Percentiles rank a stretch among this genome's conserved stretches.
These are phyloP conservation scores for Plantago elongata DNA, from an alignment of 257 asterid species.

Conservation along the genomic window DNA sequence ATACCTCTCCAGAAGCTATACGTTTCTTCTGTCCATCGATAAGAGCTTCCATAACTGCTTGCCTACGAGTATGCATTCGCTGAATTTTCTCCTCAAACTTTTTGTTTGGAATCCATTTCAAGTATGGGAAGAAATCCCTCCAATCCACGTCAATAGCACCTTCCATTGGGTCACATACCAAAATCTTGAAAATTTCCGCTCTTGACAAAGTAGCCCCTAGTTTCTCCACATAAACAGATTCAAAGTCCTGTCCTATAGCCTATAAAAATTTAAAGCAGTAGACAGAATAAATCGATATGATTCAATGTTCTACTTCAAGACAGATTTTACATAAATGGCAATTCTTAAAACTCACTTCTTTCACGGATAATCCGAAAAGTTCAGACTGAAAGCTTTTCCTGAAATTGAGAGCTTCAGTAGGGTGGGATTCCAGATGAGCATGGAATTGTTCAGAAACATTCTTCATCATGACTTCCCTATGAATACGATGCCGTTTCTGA, in stretches of 20 bases:
- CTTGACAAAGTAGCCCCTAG: slow-evolving; percentile 47
- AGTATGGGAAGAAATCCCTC: slow-evolving; percentile 88
- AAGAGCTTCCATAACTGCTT: slow-evolving; percentile 66
- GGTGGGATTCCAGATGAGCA: slow-evolving; percentile 32
- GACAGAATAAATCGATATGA: background rate
- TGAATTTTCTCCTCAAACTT: slow-evolving; percentile 46
- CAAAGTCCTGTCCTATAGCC: slow-evolving; percentile 67
- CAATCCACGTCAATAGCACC: slow-evolving; percentile 95
- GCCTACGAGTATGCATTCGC: slow-evolving; percentile 37
- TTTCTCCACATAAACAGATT: slow-evolving; percentile 56
- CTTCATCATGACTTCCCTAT: slow-evolving; percentile 52
- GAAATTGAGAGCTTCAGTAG: slow-evolving; percentile 55
- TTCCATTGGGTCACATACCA: slow-evolving; percentile 69
- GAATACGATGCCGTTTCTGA: slow-evolving; percentile 66
- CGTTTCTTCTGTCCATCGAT: slow-evolving; percentile 49
- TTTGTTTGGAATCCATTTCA: slow-evolving; percentile 81
- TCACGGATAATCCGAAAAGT: slow-evolving; percentile 67
- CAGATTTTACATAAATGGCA: background rate
- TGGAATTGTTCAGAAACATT: slow-evolving; percentile 36
- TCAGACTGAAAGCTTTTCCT: slow-evolving; percentile 63
- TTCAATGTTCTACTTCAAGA: background rate
- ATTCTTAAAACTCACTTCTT: slow-evolving; percentile 45
- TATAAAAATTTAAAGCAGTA: slow-evolving; percentile 12
- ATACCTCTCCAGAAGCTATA: slow-evolving; percentile 63
- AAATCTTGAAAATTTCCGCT: slow-evolving; percentile 45